A percentile compares a stretch with the other conserved stretches of the same genome.
phyloP scores from a whole-genome alignment of 1,284 basidiomycete species.

The Bjerkandera adusta region DNA sequence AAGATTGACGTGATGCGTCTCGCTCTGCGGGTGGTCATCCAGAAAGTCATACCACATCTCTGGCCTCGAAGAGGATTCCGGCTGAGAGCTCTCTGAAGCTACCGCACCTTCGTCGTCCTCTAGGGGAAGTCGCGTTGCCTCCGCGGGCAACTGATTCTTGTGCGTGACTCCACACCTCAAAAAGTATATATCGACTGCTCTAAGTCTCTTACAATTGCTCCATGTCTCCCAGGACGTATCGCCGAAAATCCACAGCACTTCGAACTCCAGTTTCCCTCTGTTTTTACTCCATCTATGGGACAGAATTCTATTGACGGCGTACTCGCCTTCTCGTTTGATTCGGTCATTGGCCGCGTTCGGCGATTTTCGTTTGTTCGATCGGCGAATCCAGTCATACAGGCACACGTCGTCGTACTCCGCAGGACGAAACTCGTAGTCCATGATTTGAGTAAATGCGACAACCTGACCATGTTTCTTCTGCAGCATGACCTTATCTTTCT shows the following conservation, averaged over 20 bases:
- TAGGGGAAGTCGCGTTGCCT: neutral
- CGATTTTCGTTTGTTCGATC: neutral
- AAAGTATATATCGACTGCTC: neutral
- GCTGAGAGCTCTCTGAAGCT: neutral
- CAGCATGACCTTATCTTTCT: neutral
- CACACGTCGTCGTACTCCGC: neutral
- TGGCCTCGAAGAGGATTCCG: neutral
- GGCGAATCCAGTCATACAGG: slow-evolving; percentile 1
- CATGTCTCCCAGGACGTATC: neutral
- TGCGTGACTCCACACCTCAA: neutral
- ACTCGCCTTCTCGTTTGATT: neutral
- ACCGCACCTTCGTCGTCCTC: neutral
- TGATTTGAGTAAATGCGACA: neutral
- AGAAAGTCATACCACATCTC: neutral
- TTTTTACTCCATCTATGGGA: neutral
- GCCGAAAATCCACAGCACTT: neutral
- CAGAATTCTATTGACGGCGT: neutral
- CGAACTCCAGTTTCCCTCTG: neutral
- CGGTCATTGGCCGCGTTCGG: neutral
- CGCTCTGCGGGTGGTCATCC: slow-evolving; percentile 1
- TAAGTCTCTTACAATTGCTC: neutral
- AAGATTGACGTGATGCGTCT: slow-evolving; percentile 4
- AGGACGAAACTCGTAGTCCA: neutral
- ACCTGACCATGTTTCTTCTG: slow-evolving; percentile 1
- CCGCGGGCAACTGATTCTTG: neutral